Evolutionary conservation across 306 rosid genomes (phyloP), one percentile per base, ranked within the genome.

Genomic region (Dalbergia cultrata): DNA sequence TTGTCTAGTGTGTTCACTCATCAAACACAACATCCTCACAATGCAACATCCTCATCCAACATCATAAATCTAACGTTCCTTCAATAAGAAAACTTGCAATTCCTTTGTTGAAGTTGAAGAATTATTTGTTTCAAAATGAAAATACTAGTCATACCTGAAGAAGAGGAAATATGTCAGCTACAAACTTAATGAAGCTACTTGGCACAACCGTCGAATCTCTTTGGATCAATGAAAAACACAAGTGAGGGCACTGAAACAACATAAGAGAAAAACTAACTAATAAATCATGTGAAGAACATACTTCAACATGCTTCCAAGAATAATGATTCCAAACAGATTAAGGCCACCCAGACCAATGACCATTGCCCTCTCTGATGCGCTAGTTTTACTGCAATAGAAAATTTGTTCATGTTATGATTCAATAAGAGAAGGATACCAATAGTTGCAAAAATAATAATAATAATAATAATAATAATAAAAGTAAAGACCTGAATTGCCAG

Each of bases 241-340:
- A 65, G 35, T 77, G 9, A 72, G 78, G 53, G 17, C 41, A 79
- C 75, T 72, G 74, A 81, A 85, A 50, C 61, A 78, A 64, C 18
- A 74, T 44, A 39, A 52, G 33, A 74, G 16, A 77, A 80, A 80
- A 85, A 49, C 44, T 56, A 82, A 75, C 62, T 9, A 81, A 59
- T 50, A 64, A 53, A 62, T 68, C 43, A 53, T 75, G 59, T 37
- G 67, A 82, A 47, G 61, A 79, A 64, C 97, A 80, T 93, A 96
- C 99, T 89, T 96, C 77, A 96, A 72, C 97, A 96, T 90, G 79
- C 97, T 76, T 89, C 98, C 99, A 37, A 96, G 99, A 85, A 93
- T 77, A 66, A 96, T 85, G 80, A 96, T 92, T 76, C 99, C 99
- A 77, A 96, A 92, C 71, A 96, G 90, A 90, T 96, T 96, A 70